A percentile compares a stretch with the other conserved stretches of the same genome.
Conservation (phyloP, 129 eudicot species). For the Gnaphalium uliginosum region DNA sequence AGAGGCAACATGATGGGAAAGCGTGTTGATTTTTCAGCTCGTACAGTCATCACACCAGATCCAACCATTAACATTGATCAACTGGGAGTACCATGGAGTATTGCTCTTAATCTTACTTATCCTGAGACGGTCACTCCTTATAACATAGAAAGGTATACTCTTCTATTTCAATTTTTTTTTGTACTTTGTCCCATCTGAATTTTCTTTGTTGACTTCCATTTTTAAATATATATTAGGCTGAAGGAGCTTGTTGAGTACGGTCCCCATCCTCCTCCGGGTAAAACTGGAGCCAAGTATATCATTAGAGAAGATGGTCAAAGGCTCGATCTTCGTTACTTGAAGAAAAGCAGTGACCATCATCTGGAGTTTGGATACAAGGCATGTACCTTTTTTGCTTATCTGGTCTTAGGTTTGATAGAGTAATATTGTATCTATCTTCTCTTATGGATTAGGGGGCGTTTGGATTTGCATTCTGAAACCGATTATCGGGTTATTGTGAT, state of each 20-base stretch:
- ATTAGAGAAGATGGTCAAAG: slow-evolving; percentile 98
- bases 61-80: slow-evolving; percentile 94
- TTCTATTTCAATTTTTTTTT: background rate
- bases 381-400: slow-evolving; percentile 9
- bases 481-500: background rate
- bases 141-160: slow-evolving; percentile 79
- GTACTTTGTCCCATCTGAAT: background rate
- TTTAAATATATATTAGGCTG: slow-evolving; percentile 41
- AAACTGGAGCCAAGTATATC: slow-evolving; percentile 96
- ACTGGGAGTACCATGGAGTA: slow-evolving; percentile 98
- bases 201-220: background rate
- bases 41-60: slow-evolving; percentile 97
- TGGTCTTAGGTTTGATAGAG: background rate
- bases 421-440: background rate
- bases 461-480: background rate
- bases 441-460: background rate
- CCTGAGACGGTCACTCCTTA: slow-evolving; percentile 98
- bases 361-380: slow-evolving; percentile 93
- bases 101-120: slow-evolving; percentile 90
- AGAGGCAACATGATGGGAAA: slow-evolving; percentile 97
- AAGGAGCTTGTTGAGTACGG: slow-evolving; percentile 98
- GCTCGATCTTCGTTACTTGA: slow-evolving; percentile 96
- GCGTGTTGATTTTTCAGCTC: slow-evolving; percentile 97
- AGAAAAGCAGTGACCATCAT: slow-evolving; percentile 96
- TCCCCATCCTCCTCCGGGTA: slow-evolving; percentile 23